Base-by-base conservation (phyloP, 129 eudicot genomes). In the Flaveria bidentis region DNA sequence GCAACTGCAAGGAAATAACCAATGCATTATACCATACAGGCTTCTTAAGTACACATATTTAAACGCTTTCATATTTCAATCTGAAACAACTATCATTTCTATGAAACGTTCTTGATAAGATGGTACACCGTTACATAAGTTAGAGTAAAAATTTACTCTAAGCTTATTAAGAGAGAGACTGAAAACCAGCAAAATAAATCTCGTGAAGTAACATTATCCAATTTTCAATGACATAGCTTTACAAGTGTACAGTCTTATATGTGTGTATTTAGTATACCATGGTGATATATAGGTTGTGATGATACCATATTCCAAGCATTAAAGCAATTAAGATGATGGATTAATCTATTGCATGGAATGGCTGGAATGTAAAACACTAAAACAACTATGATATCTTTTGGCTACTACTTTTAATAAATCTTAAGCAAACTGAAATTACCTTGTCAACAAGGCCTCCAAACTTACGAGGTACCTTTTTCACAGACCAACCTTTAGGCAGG, bases 401-500 rank as follows among this genome's bases (percentile, higher is more conserved):
- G 39, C 39, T 70, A 42, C 76, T n/a, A 45, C 10, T 22, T 23
- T 74, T 58, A 17, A 20, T 42, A 26, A 14, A 14, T 25, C 12
- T 79, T 47, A 53, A 66, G 52, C 51, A 28, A 56, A 28, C 17
- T 14, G 73, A 16, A 61, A 65, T 42, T 80, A 93, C 98, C 96
- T 85, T 88, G 87, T 90, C 97, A 58, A 15, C 7, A 42, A 11
- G 18, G 69, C 57, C 39, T 3, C 80, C 84, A 65, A 6, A 9
- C 75, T 61, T 85, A 33, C 98, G 92, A 18, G 84, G 88, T 45
- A 88, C 89, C 85, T 88, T 81, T 78, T 87, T 87, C 69, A 93
- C 91, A 46, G 83, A 74, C 98, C 98, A 90, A 73, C 89, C 91
- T 82, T 88, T 86, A 52, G 98, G 98, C 71, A 93, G 85, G 36